Base-by-base conservation (phyloP, 345 rosid genomes). In the Arabidopsis suecica region DNA sequence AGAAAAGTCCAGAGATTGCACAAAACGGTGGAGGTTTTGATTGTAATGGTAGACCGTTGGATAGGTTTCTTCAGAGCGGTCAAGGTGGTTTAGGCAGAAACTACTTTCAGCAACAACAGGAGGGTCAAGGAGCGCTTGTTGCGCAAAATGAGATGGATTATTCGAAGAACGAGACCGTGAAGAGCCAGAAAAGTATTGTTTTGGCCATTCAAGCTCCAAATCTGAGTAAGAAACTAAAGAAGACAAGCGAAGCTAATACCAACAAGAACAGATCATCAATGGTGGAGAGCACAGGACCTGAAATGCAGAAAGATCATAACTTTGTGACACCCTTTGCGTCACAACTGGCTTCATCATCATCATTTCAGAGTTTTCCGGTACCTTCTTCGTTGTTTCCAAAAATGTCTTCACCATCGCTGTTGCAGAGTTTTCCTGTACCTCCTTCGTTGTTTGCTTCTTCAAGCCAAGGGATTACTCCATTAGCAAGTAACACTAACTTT, bases 171-270 rank as follows among this genome's bases (percentile, higher is more conserved):
- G 62, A 28, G 55, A 51, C 54, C 0, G 44, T 50, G 36, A 44
- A 12, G n/a, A 60, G 56, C n/a, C 73, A 42, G 25, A 78, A 66
- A 45, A 59, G 42, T 20, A 50, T 78, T 60, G 74, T 78, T 66
- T 78, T 78, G 49, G 78, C 73, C 56, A 72, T 78, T 16, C 2
- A 66, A 66, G 77, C 81, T 44, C 77, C 68, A 67, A 67, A 11
- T 23, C 28, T 61, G 57, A 51, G 59, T 5, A 33, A 59, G 38
- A 44, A 11, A 42, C 65, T 60, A 36, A 78, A 67, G 77, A 78
- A 66, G 56, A 63, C 32, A 9, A 48, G 51, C 3, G 58, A 66
- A 51, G 78, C 68, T 42, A 65, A 59, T 18, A 71, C 42, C 58
- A 59, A 42, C 22, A 72, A 50, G 32, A 72, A 60, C 64, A 50